These are phyloP conservation scores for Trichoderma pleuroti DNA, from an alignment of 2,329 filamentous ascomycete genomes.

Conservation along the genomic window DNA sequence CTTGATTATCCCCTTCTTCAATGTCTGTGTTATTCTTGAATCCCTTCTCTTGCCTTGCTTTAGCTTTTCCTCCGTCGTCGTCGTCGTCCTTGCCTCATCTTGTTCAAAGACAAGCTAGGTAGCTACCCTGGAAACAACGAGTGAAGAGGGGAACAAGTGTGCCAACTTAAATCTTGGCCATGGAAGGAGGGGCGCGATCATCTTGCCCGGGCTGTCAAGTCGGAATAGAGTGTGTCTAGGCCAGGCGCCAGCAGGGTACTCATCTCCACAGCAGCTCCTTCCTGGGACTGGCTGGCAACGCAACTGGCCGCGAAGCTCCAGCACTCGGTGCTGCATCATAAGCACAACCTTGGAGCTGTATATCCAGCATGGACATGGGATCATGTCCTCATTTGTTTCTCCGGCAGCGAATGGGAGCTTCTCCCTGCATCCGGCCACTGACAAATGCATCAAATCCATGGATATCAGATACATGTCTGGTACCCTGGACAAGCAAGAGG, in stretches of 20 bases:
- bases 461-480: not conserved
- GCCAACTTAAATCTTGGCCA: not conserved
- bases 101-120: not conserved
- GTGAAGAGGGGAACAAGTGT: not conserved
- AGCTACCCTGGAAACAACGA: not conserved
- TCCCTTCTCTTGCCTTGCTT: not conserved
- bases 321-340: not conserved
- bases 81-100: not conserved
- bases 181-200: not conserved
- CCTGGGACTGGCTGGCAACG: not conserved
- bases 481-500: not conserved
- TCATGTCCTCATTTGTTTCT: not conserved
- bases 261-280: not conserved
- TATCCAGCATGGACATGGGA: not conserved
- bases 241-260: not conserved
- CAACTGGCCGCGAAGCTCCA: not conserved
- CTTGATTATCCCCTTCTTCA: not conserved
- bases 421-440: not conserved
- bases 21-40: not conserved
- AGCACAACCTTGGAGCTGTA: not conserved
- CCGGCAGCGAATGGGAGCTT: not conserved
- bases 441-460: too few relatives aligned
- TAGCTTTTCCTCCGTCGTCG: not conserved
- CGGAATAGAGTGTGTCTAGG: not conserved
- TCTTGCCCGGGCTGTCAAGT: slow-evolving; percentile 8